phyloP scores from a whole-genome alignment of 441 rosid genomes.

The Populus tomentosa region DNA sequence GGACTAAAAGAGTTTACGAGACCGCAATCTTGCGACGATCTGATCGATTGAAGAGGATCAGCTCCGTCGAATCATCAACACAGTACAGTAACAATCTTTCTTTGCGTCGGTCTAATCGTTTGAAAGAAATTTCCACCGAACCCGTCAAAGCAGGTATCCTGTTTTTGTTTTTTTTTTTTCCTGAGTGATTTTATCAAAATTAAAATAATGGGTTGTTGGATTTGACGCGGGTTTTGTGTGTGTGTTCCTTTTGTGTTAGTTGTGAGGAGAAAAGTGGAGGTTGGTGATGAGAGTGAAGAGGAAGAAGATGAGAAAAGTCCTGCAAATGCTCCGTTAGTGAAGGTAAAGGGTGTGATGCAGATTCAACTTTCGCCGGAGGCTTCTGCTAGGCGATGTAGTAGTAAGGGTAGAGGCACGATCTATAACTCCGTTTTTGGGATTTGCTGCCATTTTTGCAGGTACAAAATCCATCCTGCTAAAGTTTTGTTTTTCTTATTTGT shows the following conservation, averaged over 20 bases:
- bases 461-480: not conserved
- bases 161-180: no score
- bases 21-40: slow-evolving; percentile 30
- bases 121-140: not conserved
- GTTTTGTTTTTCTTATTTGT: not conserved
- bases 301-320: slow-evolving; percentile 16
- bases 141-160: not conserved
- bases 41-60: slow-evolving; percentile 18
- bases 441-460: slow-evolving; percentile 57
- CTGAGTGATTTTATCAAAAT: not conserved
- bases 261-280: not conserved
- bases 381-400: slow-evolving; percentile 36
- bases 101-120: no score
- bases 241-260: not conserved
- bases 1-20: slow-evolving; percentile 10
- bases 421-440: slow-evolving; percentile 37
- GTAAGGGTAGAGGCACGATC: slow-evolving; percentile 35
- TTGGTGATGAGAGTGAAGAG: not conserved
- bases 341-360: slow-evolving; percentile 1
- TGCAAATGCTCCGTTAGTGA: slow-evolving; percentile 31
- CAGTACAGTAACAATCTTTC: no score
- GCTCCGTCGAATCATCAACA: not conserved
- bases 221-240: not conserved
- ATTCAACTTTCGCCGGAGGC: slow-evolving; percentile 27
- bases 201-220: not conserved